Conservation (phyloP, 805 yeast species). For the Kodamaea nitidulidarum region DNA sequence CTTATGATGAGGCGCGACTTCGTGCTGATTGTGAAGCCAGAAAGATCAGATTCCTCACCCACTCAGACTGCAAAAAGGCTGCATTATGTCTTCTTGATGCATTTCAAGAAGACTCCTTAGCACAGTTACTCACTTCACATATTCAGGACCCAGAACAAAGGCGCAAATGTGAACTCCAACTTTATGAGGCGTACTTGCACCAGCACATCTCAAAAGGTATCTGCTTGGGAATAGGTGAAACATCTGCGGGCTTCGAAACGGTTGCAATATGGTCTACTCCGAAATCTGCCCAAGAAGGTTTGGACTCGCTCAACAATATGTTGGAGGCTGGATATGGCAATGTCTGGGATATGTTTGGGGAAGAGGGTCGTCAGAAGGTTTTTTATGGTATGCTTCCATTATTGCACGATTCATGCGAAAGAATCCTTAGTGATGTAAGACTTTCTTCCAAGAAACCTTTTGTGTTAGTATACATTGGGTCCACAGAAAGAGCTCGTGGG, state of each 20-base stretch:
- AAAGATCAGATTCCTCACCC: slow-evolving; percentile 10
- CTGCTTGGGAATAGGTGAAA: slow-evolving; percentile 48
- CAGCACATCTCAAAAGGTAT: slow-evolving; percentile 50
- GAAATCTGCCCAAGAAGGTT: slow-evolving; percentile 34
- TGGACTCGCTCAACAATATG: slow-evolving; percentile 45
- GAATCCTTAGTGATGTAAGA: slow-evolving; percentile 42
- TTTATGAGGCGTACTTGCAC: slow-evolving; percentile 49
- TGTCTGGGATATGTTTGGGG: slow-evolving; percentile 47
- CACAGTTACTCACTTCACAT: slow-evolving; percentile 27
- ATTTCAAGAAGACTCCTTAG: slow-evolving; percentile 33
- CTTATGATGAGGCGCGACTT: slow-evolving; percentile 1
- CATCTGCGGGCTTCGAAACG: slow-evolving; percentile 42
- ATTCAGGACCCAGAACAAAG: slow-evolving; percentile 15
- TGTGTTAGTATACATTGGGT: slow-evolving; percentile 46
- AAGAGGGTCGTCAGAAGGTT: slow-evolving; percentile 46
- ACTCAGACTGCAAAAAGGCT: slow-evolving; percentile 30
- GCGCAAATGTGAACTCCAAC: slow-evolving; percentile 29
- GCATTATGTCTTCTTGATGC: slow-evolving; percentile 34
- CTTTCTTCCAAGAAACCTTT: slow-evolving; percentile 33
- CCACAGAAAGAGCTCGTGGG: slow-evolving; percentile 45
- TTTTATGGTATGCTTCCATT: slow-evolving; percentile 50
- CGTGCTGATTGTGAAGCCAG: slow-evolving; percentile 9
- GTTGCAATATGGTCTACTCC: slow-evolving; percentile 55
- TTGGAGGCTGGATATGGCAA: slow-evolving; percentile 51
- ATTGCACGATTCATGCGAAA: slow-evolving; percentile 44